Conservation (phyloP, 768 basidiomycete genomes). For the Mycena latifolia region DNA sequence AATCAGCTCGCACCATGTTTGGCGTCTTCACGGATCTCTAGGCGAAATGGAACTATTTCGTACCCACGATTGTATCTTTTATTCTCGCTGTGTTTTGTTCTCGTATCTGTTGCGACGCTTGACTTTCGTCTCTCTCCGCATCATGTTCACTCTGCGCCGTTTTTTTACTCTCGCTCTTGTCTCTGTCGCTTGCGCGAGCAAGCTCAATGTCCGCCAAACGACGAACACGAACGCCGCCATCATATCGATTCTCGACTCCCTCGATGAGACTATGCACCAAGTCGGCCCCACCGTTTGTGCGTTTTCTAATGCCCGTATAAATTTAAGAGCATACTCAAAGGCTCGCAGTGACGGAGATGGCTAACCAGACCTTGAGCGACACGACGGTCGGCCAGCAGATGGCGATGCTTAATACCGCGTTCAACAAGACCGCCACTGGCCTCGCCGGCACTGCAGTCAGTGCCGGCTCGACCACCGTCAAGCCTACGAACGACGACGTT, state of each 20-base stretch:
- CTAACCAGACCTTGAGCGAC: constrained; percentile 45
- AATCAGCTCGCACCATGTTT: background rate
- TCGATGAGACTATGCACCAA: constrained; percentile 40
- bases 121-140: constrained; percentile 13
- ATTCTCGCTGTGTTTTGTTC: constrained; percentile 1
- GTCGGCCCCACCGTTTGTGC: constrained; percentile 43
- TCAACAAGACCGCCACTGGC: constrained; percentile 38
- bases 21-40: background rate
- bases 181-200: constrained; percentile 44
- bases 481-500: constrained; percentile 51
- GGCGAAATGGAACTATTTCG: constrained; percentile 19
- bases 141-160: constrained; percentile 47
- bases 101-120: background rate
- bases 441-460: constrained; percentile 44
- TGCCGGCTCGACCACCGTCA: constrained; percentile 45
- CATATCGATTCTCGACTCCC: constrained; percentile 40
- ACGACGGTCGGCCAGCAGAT: constrained; percentile 46
- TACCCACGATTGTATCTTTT: constrained; percentile 27
- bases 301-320: constrained; percentile 13
- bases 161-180: constrained; percentile 45
- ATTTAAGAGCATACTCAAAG: background rate
- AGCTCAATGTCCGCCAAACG: constrained; percentile 44
- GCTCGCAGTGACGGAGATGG: constrained; percentile 44
- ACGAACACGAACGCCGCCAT: constrained; percentile 50
- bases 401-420: constrained; percentile 41